These are phyloP conservation scores for Daldinia grandis DNA, from an alignment of 495 filamentous ascomycete genomes.

Conservation along the genomic window DNA sequence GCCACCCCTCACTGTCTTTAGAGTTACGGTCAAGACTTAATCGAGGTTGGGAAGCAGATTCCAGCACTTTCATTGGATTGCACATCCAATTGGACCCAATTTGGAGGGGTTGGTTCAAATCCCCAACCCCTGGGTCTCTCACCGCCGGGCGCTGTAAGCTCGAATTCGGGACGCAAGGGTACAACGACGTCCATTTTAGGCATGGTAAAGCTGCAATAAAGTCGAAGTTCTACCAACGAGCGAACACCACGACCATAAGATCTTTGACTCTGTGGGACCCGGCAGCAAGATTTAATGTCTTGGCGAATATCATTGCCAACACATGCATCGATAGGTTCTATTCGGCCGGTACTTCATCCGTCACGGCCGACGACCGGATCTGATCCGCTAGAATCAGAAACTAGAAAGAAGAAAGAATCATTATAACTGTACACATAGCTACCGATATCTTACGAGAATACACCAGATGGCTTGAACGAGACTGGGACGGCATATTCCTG, in stretches of 20 bases:
- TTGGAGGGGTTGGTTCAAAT: slow-evolving; percentile 34
- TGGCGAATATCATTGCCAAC: slow-evolving; percentile 35
- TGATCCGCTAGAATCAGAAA: neutral
- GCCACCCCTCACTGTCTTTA: slow-evolving; percentile 10
- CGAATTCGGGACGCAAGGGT: slow-evolving; percentile 35
- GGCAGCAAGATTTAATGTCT: slow-evolving; percentile 29
- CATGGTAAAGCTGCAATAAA: slow-evolving; percentile 8
- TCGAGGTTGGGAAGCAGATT: slow-evolving; percentile 26
- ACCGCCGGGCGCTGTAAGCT: slow-evolving; percentile 27
- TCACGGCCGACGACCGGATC: neutral
- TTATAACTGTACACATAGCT: neutral
- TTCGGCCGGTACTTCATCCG: neutral
- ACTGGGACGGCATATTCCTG: neutral
- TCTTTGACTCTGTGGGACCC: slow-evolving; percentile 20
- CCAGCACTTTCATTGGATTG: slow-evolving; percentile 25
- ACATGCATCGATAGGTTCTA: neutral
- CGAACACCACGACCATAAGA: slow-evolving; percentile 19
- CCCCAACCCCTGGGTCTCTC: slow-evolving; percentile 31
- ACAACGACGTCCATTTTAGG: slow-evolving; percentile 20
- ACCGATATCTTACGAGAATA: neutral
- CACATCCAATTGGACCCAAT: slow-evolving; percentile 5
- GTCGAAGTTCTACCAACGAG: slow-evolving; percentile 24
- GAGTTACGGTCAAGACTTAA: slow-evolving; percentile 21
- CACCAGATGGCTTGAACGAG: neutral
- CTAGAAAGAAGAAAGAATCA: neutral